Conservation (phyloP, 2,329 filamentous ascomycete species). For the Calonectria fujianensis region DNA sequence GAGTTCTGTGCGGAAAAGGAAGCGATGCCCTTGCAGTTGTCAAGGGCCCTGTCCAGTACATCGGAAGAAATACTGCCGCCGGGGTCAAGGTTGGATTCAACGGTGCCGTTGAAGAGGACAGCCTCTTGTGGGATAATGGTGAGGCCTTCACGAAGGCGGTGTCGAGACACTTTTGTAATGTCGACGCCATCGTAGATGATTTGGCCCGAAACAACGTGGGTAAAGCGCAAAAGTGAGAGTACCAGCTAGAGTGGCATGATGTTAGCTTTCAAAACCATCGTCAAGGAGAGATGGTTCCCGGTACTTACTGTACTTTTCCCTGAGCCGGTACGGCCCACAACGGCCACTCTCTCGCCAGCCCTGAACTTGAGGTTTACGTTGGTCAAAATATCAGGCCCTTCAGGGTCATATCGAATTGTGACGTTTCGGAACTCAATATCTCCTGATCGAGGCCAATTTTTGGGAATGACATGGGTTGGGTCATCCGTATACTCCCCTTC, state of each 20-base stretch:
- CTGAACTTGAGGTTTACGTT: constrained; percentile 70
- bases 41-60: constrained; percentile 75
- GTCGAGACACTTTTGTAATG: constrained; percentile 71
- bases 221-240: constrained; percentile 73
- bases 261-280: constrained; percentile 36
- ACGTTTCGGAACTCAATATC: constrained; percentile 71
- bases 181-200: constrained; percentile 75
- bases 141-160: constrained; percentile 71
- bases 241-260: constrained; percentile 61
- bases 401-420: constrained; percentile 68
- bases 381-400: constrained; percentile 69
- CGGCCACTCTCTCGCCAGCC: constrained; percentile 84
- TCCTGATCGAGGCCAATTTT: constrained; percentile 67
- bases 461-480: constrained; percentile 61
- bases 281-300: background rate
- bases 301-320: constrained; percentile 85
- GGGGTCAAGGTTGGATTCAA: constrained; percentile 78
- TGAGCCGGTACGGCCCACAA: constrained; percentile 87
- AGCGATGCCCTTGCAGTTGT: constrained; percentile 77
- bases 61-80: constrained; percentile 73
- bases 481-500: constrained; percentile 65
- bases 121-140: constrained; percentile 77
- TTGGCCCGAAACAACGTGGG: constrained; percentile 69
- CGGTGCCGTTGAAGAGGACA: constrained; percentile 72
- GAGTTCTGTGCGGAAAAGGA: constrained; percentile 67